Conservation (phyloP, 2,329 filamentous ascomycete species). For the Aureobasidium sp. region DNA sequence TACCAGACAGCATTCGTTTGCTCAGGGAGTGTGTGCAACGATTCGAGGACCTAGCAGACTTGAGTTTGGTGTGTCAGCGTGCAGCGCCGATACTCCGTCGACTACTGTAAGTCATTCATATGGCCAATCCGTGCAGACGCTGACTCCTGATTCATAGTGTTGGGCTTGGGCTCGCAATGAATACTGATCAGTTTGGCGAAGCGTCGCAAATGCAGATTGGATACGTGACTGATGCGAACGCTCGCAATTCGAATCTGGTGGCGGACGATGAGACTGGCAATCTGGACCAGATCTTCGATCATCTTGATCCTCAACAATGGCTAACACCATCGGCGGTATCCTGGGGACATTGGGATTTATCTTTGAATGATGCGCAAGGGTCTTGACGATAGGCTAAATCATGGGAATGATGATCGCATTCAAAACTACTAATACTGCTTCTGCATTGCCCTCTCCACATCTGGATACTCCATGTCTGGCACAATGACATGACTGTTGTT, state of each 20-base stretch:
- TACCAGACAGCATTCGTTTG: neutral
- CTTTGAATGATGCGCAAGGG: neutral
- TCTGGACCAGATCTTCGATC: neutral
- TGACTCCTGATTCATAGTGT: neutral
- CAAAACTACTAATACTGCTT: conserved; percentile 6
- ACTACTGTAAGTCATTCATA: neutral
- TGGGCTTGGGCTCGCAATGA: neutral
- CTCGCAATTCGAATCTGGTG: neutral
- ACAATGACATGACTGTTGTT: conserved; percentile 9
- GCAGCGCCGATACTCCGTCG: neutral
- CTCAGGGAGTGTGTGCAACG: neutral
- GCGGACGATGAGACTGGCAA: neutral
- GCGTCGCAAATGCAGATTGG: neutral
- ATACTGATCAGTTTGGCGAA: neutral
- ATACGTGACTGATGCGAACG: neutral
- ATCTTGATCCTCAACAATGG: neutral
- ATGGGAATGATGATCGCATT: neutral
- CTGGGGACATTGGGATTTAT: neutral
- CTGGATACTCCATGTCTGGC: conserved; percentile 7
- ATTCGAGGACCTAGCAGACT: neutral
- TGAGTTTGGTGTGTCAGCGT: neutral
- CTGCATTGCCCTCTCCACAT: conserved; percentile 11
- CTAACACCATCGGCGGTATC: neutral
- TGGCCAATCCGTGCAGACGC: neutral
- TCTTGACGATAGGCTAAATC: neutral